Evolutionary conservation across 1,284 basidiomycete genomes (phyloP).

Genomic region (Fomitopsis betulina): DNA sequence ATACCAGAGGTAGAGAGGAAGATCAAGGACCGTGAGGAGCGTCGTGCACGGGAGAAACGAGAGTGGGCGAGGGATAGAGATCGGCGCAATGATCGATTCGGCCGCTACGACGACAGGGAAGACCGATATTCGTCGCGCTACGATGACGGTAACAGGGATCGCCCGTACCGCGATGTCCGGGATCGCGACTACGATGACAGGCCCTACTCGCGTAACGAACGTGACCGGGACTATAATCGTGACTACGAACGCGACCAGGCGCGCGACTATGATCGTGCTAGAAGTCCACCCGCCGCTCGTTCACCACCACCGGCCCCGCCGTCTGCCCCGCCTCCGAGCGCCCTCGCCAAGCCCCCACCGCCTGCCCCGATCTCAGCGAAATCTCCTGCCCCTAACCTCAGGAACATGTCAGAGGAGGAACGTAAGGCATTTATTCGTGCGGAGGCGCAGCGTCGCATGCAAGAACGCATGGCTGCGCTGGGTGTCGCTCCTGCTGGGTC

Average conservation of each 20-base stretch:
- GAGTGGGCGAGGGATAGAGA: conserved; percentile 83
- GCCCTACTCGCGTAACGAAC: conserved; percentile 26
- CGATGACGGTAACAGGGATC: conserved; percentile 28
- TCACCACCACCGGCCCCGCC: conserved; percentile 48
- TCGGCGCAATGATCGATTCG: conserved; percentile 78
- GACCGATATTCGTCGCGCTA: conserved; percentile 32
- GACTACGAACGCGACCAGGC: conserved; percentile 24
- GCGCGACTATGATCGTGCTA: conserved; percentile 38
- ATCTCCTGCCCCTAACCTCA: conserved; percentile 49
- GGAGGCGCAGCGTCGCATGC: conserved; percentile 81
- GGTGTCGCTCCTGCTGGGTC: conserved; percentile 64
- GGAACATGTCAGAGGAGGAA: conserved; percentile 85
- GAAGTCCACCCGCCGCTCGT: conserved; percentile 43
- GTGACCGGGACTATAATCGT: conserved; percentile 32
- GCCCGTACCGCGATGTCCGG: conserved; percentile 20
- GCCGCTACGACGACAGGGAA: conserved; percentile 52
- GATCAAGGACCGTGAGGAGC: conserved; percentile 77
- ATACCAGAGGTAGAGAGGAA: conserved; percentile 89
- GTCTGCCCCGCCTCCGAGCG: conserved; percentile 34
- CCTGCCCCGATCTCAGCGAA: conserved; percentile 46
- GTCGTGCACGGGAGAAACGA: conserved; percentile 72
- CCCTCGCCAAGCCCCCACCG: conserved; percentile 39
- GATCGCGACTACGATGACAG: conserved; percentile 22
- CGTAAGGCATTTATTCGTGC: conserved; percentile 77
- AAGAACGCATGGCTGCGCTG: conserved; percentile 85